Conservation (phyloP, 306 rosid species). For the Cucumis melo region DNA sequence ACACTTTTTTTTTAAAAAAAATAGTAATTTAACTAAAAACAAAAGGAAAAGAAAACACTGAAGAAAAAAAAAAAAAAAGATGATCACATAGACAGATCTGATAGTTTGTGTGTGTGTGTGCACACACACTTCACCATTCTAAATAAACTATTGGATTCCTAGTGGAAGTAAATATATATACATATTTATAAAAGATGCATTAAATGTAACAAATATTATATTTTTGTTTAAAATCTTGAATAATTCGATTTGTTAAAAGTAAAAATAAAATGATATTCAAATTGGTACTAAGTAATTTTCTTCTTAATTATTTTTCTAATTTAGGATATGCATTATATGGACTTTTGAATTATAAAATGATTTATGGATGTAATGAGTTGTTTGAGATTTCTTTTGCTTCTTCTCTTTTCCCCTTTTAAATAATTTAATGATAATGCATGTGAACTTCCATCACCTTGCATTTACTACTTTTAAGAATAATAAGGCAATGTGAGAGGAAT, state of each 20-base stretch:
- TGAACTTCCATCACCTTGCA: background rate
- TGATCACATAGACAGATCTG: background rate
- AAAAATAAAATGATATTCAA: background rate
- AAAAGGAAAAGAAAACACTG: too few relatives aligned
- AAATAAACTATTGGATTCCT: background rate
- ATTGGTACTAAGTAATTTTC: background rate
- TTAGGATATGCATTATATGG: background rate
- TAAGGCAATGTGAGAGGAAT: too few relatives aligned
- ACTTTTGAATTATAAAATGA: background rate
- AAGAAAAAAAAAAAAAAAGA: background rate
- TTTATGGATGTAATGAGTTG: background rate
- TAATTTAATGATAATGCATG: background rate
- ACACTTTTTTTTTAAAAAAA: too few relatives aligned
- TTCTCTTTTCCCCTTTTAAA: background rate
- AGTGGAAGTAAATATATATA: background rate
- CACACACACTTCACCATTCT: background rate
- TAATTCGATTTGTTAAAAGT: background rate
- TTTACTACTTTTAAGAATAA: background rate
- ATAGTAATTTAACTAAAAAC: too few relatives aligned
- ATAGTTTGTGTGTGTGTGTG: too few relatives aligned
- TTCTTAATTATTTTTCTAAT: too few relatives aligned
- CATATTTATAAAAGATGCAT: background rate
- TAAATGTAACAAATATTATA: background rate
- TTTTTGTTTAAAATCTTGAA: too few relatives aligned
- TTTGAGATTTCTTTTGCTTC: background rate